Base-by-base conservation (phyloP, 768 basidiomycete species). In the Pulveroboletus sp. region DNA sequence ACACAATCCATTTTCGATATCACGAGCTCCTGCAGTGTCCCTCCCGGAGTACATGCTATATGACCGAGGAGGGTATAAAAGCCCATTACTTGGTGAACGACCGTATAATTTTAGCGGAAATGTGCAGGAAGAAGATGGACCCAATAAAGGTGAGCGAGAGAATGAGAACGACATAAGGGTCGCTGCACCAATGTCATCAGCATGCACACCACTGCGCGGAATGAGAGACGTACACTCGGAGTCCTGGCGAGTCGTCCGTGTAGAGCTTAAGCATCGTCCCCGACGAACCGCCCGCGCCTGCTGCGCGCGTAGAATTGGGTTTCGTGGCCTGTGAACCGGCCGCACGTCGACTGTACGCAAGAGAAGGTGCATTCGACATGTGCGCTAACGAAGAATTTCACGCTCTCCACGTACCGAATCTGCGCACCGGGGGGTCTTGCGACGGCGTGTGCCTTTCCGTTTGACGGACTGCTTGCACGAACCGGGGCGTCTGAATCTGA, bases 231-330 rank as follows among this genome's bases (percentile, higher is more conserved):
- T 68, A 98, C 96, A 99, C 92, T 79, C 93, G 83, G 47, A 99
- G 79, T 20, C 96, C 96, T 40, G 91, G 92, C 50, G 94, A 94
- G 65, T 97, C 96, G 67, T 97, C 95, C 32, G 96, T 98, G 81
- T 98, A 98, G 5, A 99, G 78, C 73, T 91, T 93, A 64, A 99
- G 81, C 96, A 99, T 98, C 49, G 96, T 99, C 75, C 92, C 95
- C 50, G 87, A 91, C 31, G 90, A 93, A 47, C 96, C 96, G 46
- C 96, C 96, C 50, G 93, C 93, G 35, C 95, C 93, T 23, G 94
- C 93, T 34, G 93, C 85, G 50, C 94, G 86, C 26, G 85, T 69
- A 1, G 92, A 94, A 65, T 93, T 93, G 22, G 93, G 92, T 68
- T 79, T 83, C 41, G 85, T 63, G 6, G 69, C 84, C 56, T 85